phyloP scores from a whole-genome alignment of 2,329 filamentous ascomycete genomes.

The Hypocreales sp. region DNA sequence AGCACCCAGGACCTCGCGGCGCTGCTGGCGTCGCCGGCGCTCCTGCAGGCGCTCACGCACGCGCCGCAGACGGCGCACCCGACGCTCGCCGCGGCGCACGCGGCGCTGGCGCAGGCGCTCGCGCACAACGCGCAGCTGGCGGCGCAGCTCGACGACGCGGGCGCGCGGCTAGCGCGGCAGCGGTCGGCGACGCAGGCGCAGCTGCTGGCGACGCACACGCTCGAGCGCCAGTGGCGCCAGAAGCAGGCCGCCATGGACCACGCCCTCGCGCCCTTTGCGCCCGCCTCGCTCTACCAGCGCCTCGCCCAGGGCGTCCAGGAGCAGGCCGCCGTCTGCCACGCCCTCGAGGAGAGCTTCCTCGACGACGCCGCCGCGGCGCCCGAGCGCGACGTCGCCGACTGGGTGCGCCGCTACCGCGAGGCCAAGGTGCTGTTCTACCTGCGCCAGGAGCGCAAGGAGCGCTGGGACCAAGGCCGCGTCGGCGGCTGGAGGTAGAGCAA shows the following conservation, averaged over 20 bases:
- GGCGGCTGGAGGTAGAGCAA: conserved; percentile 60
- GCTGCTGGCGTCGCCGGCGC: conserved; percentile 45
- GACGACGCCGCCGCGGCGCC: conserved; percentile 41
- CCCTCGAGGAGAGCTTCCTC: conserved; percentile 85
- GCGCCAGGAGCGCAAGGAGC: conserved; percentile 70
- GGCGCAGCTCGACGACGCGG: conserved; percentile 42
- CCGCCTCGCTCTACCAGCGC: conserved; percentile 72
- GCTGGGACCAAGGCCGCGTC: conserved; percentile 92
- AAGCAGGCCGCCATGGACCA: conserved; percentile 83
- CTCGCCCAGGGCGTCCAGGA: conserved; percentile 64
- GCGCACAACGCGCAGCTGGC: conserved; percentile 59
- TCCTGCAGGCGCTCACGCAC: conserved; percentile 63
- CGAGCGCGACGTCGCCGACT: conserved; percentile 75
- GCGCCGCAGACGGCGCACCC: conserved; percentile 53
- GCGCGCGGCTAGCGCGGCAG: conserved; percentile 39
- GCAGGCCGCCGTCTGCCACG: conserved; percentile 65
- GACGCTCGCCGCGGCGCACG: conserved; percentile 49
- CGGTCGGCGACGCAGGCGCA: conserved; percentile 64
- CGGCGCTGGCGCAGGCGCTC: conserved; percentile 48
- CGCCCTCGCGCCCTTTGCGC: conserved; percentile 70
- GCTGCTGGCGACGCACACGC: conserved; percentile 65
- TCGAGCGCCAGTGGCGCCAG: conserved; percentile 83
- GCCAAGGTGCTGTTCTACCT: conserved; percentile 66
- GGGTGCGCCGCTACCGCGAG: conserved; percentile 68
- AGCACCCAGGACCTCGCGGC: conserved; percentile 68